A percentile compares a stretch with the other conserved stretches of the same genome.
These are phyloP conservation scores for Colletotrichum sp. DNA, from an alignment of 2,329 filamentous ascomycete genomes.

Conservation along the genomic window DNA sequence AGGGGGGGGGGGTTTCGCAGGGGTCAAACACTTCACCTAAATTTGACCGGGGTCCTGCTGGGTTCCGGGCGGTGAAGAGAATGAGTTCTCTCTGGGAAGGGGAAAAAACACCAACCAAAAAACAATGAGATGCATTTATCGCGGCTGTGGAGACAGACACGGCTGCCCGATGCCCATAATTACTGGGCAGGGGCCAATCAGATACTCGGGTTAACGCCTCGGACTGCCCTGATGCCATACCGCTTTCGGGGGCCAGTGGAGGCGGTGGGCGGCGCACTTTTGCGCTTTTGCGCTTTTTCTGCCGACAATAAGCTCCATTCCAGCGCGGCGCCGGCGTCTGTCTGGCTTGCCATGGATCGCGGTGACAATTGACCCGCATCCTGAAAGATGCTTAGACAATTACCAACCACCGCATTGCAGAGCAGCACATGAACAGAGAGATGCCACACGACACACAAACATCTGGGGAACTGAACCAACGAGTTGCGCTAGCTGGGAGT, in stretches of 20 bases:
- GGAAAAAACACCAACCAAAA: background rate
- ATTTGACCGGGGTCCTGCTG: background rate
- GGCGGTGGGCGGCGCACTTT: conserved; percentile 15
- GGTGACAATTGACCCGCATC: background rate
- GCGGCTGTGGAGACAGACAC: background rate
- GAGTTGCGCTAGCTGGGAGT: background rate
- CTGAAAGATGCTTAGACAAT: background rate
- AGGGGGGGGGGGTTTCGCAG: background rate
- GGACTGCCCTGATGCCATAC: conserved; percentile 20
- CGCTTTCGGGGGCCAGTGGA: conserved; percentile 14
- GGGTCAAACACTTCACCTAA: background rate
- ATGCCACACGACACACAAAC: background rate
- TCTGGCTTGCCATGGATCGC: background rate
- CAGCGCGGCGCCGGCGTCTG: background rate
- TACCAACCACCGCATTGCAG: background rate
- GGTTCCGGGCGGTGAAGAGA: conserved; percentile 7
- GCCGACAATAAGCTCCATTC: conserved; percentile 5
- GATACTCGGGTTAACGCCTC: background rate
- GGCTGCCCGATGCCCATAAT: background rate
- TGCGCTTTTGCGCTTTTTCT: conserved; percentile 9
- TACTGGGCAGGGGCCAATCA: background rate
- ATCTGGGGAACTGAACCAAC: background rate
- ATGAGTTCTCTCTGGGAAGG: background rate
- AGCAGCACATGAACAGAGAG: background rate
- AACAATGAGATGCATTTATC: background rate